These are phyloP conservation scores for Chenopodium berlandieri DNA, from an alignment of 148 eudicot genomes.

Conservation along the genomic window DNA sequence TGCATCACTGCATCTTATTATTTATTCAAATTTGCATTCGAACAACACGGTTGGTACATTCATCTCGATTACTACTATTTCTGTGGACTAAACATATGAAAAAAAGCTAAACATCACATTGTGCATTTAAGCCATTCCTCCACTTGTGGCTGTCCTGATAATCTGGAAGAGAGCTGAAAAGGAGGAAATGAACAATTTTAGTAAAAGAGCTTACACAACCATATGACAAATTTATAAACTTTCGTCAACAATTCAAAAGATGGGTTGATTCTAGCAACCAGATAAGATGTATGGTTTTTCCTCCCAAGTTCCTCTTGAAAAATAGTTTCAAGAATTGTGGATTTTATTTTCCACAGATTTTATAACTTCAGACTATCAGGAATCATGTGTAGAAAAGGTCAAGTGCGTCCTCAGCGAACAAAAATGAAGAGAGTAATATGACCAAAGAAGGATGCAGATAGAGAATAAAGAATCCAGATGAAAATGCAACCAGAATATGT, in stretches of 20 bases:
- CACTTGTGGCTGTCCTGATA: conserved; percentile 78
- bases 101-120: conserved; percentile 18
- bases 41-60: conserved; percentile 24
- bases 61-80: conserved; percentile 18
- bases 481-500: neutral
- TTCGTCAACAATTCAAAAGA: too few relatives aligned
- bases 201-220: neutral
- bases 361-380: too few relatives aligned
- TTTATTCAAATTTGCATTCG: conserved; percentile 34
- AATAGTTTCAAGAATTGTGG: too few relatives aligned
- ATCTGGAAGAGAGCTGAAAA: conserved; percentile 71
- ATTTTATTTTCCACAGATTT: too few relatives aligned
- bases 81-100: conserved; percentile 17
- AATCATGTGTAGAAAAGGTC: too few relatives aligned
- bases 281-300: too few relatives aligned
- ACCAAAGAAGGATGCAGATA: too few relatives aligned
- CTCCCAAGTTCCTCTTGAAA: too few relatives aligned
- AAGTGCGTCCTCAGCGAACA: too few relatives aligned
- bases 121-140: conserved; percentile 68
- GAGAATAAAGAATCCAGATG: neutral
- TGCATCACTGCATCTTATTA: conserved; percentile 17
- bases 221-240: neutral
- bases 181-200: neutral
- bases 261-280: too few relatives aligned
- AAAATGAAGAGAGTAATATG: too few relatives aligned